Evolutionary conservation across 495 filamentous ascomycete species (phyloP), one percentile per base, ranked within the genome.

Genomic region (Aspergillus saccharolyticus): DNA sequence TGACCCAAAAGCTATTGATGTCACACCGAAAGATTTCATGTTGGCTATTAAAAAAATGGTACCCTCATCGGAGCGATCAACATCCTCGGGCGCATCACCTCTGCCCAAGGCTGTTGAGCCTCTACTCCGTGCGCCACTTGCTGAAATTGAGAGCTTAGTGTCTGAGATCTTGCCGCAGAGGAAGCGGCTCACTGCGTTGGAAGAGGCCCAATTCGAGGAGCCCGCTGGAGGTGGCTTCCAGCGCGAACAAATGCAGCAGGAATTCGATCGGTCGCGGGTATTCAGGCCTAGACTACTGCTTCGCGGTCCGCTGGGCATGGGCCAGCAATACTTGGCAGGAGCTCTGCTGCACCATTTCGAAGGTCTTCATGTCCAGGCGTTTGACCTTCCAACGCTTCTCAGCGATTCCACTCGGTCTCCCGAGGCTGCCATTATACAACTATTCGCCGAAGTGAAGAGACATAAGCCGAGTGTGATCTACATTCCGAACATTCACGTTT

Each of bases 401-500:
- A 87, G 83, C 59, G 83, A 87, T 58, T 80, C 85, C 22, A 80
- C 85, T 18, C 81, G 86, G 77, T 88, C 89, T 4, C 78, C 89
- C 2, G 94, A 97, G 76, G 85, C 91, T 61, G 85, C 90, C 18
- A 82, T 98, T 43, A 89, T 96, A 21, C 88, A 91, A 62, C 78
- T 93, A 1, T 98, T 98, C 67, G 80, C 87, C 0, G 94, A 98
- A 74, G 89, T 95, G 15, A 89, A 89, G 66, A 84, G 92, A 43
- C 91, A 96, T 62, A 97, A 95, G 71, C 94, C 95, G 9, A 92
- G 91, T 72, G 89, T 98, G 20, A 96, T 98, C 55, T 97, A 89
- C 74, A 88, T 98, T 48, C 94, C 95, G 0, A 85, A 89, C 60
- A 82, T 97, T 58, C 89, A 97, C 47, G 75, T 83, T 30, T 98